phyloP scores from a whole-genome alignment of 208 protist genomes.

The Spongospora subterranea region DNA sequence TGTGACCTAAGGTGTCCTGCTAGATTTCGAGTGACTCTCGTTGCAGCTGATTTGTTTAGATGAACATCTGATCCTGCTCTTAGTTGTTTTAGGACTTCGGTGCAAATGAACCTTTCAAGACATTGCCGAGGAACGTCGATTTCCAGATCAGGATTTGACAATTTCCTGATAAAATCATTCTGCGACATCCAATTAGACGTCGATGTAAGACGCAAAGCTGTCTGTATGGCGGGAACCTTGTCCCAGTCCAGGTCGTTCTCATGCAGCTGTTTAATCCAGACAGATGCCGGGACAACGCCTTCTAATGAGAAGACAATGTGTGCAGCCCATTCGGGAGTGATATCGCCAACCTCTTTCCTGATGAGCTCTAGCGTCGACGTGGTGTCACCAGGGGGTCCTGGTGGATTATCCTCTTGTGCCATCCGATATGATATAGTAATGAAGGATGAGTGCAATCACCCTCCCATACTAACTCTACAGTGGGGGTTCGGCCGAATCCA shows the following conservation, averaged over 20 bases:
- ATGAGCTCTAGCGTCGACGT: too few relatives aligned
- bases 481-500: too few relatives aligned
- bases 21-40: conserved; percentile 12
- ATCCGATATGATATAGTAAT: too few relatives aligned
- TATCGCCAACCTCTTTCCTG: too few relatives aligned
- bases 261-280: conserved; percentile 7
- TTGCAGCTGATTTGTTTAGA: not conserved
- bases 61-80: too few relatives aligned
- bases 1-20: not conserved
- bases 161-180: conserved; percentile 28
- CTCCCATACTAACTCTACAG: too few relatives aligned
- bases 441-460: too few relatives aligned
- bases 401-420: too few relatives aligned
- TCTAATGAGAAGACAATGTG: conserved; percentile 4
- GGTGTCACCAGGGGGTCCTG: too few relatives aligned
- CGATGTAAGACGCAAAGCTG: not conserved
- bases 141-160: not conserved
- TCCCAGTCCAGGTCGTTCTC: not conserved
- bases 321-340: conserved; percentile 16
- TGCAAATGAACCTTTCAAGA: not conserved
- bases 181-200: not conserved
- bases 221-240: not conserved
- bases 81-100: conserved; percentile 26
- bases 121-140: not conserved
- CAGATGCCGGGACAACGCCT: not conserved